These are phyloP conservation scores for Bauhinia variegata DNA, from an alignment of 306 rosid species.

Conservation along the genomic window DNA sequence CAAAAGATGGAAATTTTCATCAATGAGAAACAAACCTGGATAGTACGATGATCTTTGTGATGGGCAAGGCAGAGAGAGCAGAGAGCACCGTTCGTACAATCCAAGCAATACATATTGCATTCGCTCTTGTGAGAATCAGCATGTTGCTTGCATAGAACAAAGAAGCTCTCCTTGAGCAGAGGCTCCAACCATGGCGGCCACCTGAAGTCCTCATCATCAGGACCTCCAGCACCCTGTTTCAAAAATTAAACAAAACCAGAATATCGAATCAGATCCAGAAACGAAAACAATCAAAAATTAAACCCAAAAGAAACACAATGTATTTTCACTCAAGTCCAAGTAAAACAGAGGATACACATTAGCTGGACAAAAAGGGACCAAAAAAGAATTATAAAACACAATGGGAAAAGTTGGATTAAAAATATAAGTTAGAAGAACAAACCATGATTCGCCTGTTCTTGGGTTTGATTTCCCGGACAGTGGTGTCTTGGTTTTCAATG, in stretches of 20 bases:
- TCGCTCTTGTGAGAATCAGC: constrained; percentile 95
- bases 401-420: constrained; percentile 4
- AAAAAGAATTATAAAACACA: not conserved
- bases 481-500: constrained; percentile 74
- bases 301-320: constrained; percentile 5
- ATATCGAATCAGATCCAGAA: constrained; percentile 17
- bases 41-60: constrained; percentile 89
- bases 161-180: constrained; percentile 75
- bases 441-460: constrained; percentile 95
- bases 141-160: constrained; percentile 89
- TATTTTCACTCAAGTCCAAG: not conserved
- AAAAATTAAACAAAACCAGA: constrained; percentile 10
- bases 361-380: constrained; percentile 18
- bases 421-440: not conserved
- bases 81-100: constrained; percentile 90
- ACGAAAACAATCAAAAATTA: not conserved
- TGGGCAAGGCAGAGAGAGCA: constrained; percentile 83
- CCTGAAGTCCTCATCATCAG: constrained; percentile 79
- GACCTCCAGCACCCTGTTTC: constrained; percentile 87
- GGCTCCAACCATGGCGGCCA: constrained; percentile 99
- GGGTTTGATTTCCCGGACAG: constrained; percentile 89
- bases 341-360: constrained; percentile 29
- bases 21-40: constrained; percentile 60
- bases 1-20: not conserved
- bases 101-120: constrained; percentile 97